These are phyloP conservation scores for Imleria badia DNA, from an alignment of 768 basidiomycete species.

Conservation along the genomic window DNA sequence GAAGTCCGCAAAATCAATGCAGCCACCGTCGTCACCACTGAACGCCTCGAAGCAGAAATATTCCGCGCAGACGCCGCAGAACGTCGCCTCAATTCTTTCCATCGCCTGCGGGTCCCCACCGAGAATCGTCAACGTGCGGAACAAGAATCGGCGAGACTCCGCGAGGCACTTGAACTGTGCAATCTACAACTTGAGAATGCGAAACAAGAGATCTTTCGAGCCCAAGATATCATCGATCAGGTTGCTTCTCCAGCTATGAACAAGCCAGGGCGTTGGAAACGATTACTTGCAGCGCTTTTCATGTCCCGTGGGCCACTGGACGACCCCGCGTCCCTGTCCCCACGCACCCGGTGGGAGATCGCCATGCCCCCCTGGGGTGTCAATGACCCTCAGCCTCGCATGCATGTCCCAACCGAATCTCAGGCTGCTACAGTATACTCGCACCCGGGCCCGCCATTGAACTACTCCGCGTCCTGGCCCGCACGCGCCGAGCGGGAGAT, in stretches of 20 bases:
- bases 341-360: too few relatives aligned
- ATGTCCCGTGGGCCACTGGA: too few relatives aligned
- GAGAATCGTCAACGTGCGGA: conserved; percentile 40
- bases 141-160: conserved; percentile 36
- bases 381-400: too few relatives aligned
- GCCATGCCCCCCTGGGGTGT: too few relatives aligned
- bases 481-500: too few relatives aligned
- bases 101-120: conserved; percentile 40
- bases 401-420: too few relatives aligned
- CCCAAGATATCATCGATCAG: conserved; percentile 43
- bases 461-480: too few relatives aligned
- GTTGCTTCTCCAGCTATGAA: conserved; percentile 41
- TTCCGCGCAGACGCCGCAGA: conserved; percentile 45
- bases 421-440: too few relatives aligned
- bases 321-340: too few relatives aligned
- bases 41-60: conserved; percentile 42
- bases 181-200: conserved; percentile 46
- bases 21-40: conserved; percentile 21
- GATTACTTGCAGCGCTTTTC: too few relatives aligned
- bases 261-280: too few relatives aligned
- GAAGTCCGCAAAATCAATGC: conserved; percentile 34
- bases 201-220: conserved; percentile 43
- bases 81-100: conserved; percentile 44
- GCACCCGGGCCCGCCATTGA: too few relatives aligned
- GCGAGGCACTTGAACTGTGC: conserved; percentile 46